Conservation (phyloP, 306 rosid species). For the Ochetophila trinervis region DNA sequence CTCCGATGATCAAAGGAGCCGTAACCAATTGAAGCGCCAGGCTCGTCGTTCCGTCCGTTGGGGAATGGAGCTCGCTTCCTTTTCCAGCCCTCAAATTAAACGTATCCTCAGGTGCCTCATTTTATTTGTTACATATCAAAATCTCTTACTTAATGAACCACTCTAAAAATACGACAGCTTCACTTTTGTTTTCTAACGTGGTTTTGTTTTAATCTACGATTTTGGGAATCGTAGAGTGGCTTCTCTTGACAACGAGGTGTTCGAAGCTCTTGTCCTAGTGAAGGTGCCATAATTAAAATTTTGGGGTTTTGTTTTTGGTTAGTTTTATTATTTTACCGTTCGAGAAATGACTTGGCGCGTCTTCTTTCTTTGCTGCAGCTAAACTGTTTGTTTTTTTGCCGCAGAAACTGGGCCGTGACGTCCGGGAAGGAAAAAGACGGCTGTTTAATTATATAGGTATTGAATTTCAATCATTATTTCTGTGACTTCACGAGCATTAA, state of each 20-base stretch:
- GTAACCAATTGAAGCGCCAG: slow-evolving; percentile 75
- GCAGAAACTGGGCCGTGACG: slow-evolving; percentile 76
- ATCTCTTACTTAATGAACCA: too few species aligned
- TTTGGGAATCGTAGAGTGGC: slow-evolving; percentile 40
- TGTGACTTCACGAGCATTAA: neutral
- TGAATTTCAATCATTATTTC: neutral
- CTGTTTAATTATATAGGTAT: slow-evolving; percentile 90
- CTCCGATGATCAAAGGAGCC: slow-evolving; percentile 48
- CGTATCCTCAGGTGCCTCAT: slow-evolving; percentile 55
- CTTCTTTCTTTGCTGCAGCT: slow-evolving; percentile 45
- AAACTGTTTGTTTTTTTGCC: slow-evolving; percentile 61
- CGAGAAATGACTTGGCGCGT: neutral
- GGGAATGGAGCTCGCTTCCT: slow-evolving; percentile 76
- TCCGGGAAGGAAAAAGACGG: slow-evolving; percentile 92
- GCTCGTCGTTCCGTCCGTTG: slow-evolving; percentile 80
- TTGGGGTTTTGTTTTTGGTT: slow-evolving; percentile 16
- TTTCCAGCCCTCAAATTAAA: slow-evolving; percentile 74
- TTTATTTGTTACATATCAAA: too few species aligned
- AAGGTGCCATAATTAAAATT: slow-evolving; percentile 47
- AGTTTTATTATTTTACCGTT: slow-evolving; percentile 23
- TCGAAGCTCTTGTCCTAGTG: slow-evolving; percentile 61
- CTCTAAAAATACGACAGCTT: neutral
- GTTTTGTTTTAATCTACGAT: neutral
- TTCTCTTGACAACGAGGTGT: slow-evolving; percentile 56
- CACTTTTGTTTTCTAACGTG: neutral